Percentiles rank a stretch among this genome's conserved stretches.
These are phyloP conservation scores for Fusarium brevicatenulatum DNA, from an alignment of 2,329 filamentous ascomycete genomes.

Conservation along the genomic window DNA sequence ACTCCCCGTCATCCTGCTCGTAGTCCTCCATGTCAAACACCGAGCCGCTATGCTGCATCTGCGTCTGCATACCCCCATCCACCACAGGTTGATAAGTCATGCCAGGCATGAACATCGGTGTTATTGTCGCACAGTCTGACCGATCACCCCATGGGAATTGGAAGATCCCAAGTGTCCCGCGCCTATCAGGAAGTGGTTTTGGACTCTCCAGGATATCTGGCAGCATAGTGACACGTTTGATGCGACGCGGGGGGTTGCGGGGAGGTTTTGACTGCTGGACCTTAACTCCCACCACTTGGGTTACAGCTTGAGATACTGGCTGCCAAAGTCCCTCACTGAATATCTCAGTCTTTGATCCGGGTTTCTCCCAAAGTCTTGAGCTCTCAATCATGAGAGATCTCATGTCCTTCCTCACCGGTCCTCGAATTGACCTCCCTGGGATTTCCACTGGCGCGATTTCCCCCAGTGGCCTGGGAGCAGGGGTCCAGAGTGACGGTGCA, in stretches of 20 bases:
- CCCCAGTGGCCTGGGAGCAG: constrained; percentile 20
- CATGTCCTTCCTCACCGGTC: constrained; percentile 16
- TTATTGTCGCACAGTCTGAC: constrained; percentile 64
- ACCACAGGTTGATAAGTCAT: constrained; percentile 54
- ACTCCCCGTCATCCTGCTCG: constrained; percentile 61
- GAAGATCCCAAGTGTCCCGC: constrained; percentile 70
- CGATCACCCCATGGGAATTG: constrained; percentile 74
- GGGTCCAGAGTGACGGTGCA: constrained; percentile 40
- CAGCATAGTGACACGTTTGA: constrained; percentile 66
- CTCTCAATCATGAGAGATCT: constrained; percentile 38
- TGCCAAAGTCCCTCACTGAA: constrained; percentile 34
- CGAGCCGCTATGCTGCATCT: constrained; percentile 52
- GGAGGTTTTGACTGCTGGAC: constrained; percentile 58
- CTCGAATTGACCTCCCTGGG: constrained; percentile 7
- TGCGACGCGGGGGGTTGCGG: constrained; percentile 64
- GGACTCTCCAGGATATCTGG: constrained; percentile 73
- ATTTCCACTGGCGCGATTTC: constrained; percentile 16
- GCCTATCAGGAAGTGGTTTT: constrained; percentile 66
- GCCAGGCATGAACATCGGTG: constrained; percentile 61
- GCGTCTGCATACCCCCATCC: constrained; percentile 31
- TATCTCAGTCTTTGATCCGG: constrained; percentile 1
- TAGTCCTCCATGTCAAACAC: constrained; percentile 68
- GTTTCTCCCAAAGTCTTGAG: constrained; percentile 36
- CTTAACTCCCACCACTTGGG: constrained; percentile 28
- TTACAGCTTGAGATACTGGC: constrained; percentile 16